phyloP scores from a whole-genome alignment of 345 rosid species.

The Eutrema yunnanense region DNA sequence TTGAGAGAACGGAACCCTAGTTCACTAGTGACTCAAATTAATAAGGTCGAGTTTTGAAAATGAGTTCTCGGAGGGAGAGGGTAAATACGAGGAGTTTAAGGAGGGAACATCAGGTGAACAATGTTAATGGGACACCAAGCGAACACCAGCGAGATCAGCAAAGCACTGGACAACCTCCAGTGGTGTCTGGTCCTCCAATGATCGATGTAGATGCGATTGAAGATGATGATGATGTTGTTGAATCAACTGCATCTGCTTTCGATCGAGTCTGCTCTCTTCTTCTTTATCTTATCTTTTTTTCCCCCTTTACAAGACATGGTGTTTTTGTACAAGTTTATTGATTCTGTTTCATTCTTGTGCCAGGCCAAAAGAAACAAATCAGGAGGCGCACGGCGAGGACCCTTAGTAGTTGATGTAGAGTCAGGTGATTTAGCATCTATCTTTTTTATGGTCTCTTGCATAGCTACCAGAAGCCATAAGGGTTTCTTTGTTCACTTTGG shows the following conservation, averaged over 20 bases:
- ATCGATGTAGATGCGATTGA: constrained; percentile 51
- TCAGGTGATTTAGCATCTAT: constrained; percentile 40
- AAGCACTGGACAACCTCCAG: not conserved
- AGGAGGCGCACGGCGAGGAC: constrained; percentile 37
- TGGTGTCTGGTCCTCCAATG: constrained; percentile 23
- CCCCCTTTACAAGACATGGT: not conserved
- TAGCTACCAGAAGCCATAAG: not conserved
- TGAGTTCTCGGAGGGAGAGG: constrained; percentile 13
- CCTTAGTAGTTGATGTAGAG: constrained; percentile 54
- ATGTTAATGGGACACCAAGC: not conserved
- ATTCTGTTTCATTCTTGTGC: constrained; percentile 13
- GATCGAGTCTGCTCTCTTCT: constrained; percentile 45
- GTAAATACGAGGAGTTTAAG: not conserved
- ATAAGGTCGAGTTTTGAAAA: not conserved
- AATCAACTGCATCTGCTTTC: constrained; percentile 71
- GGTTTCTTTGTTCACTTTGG: not conserved
- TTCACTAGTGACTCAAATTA: not conserved
- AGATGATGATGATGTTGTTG: constrained; percentile 83
- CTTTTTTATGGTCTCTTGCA: not conserved
- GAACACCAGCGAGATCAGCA: constrained; percentile 15
- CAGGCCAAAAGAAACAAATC: constrained; percentile 73
- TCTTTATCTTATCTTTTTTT: not conserved
- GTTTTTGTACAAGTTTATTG: not conserved
- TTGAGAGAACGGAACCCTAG: not conserved
- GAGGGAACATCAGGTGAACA: not conserved